Base-by-base conservation (phyloP, 805 yeast genomes). In the Candida nitratophila region DNA sequence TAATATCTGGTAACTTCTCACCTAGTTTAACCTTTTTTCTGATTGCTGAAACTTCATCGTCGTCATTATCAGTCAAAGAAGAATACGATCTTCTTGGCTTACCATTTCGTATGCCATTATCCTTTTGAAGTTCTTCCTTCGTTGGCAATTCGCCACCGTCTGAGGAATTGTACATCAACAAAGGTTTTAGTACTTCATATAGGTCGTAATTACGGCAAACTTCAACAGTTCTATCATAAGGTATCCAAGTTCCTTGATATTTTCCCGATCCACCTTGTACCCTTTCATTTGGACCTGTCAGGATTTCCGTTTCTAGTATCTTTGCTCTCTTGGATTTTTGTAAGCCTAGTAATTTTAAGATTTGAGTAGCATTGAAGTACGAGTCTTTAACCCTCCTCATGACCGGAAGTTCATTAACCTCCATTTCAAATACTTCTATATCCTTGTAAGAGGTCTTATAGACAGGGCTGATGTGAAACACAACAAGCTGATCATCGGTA, bases 181-280 rank as follows among this genome's bases (percentile, higher is more conserved):
- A 62, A 4, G 84, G 82, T 47, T 62, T 61, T 46, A 81, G 59
- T 32, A 70, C 60, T 38, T 76, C 80, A 42, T 68, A 71, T 19
- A 80, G 78, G 20, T 77, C 76, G 61, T 78, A 83, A 50, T 82
- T 71, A 50, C 72, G 74, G 44, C 84, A 80, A 62, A 83, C 69
- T 33, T 74, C 71, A 12, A 73, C 67, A 1, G 83, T 83, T 30
- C 78, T 62, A 44, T 73, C 80, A 50, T 72, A 73, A 4, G 89
- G 86, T 36, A 81, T 69, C 87, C 89, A 83, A 12, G 84, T 82
- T 10, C 89, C 90, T 57, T 81, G 86, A 59, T 77, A 79, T 52
- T 79, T 78, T n/a, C 86, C 86, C 49, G 80, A 77, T 0, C 86
- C 87, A 31, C 86, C 86, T 59, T 81, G 85, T 22, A 81, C 81